These are phyloP conservation scores for Nakazawaea holstii DNA, from an alignment of 805 yeast species.

Conservation along the genomic window DNA sequence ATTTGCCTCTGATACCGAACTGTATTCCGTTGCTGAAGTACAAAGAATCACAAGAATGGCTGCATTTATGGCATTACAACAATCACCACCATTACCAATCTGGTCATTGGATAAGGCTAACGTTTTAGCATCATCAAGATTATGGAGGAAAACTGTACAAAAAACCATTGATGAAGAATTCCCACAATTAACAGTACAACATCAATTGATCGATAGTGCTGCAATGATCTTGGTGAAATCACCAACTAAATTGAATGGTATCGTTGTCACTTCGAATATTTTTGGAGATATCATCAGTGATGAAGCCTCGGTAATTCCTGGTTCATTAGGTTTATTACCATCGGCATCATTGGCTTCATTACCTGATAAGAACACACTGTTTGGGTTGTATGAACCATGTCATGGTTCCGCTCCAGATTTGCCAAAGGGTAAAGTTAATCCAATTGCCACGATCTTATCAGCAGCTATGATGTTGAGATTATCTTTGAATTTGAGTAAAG, in stretches of 20 bases:
- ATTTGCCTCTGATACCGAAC: conserved; percentile 90
- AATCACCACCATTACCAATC: conserved; percentile 87
- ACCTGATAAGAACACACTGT: conserved; percentile 91
- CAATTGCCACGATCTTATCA: conserved; percentile 90
- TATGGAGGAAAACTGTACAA: conserved; percentile 94
- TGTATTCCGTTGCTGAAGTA: conserved; percentile 87
- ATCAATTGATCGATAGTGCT: conserved; percentile 96
- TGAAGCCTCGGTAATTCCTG: conserved; percentile 97
- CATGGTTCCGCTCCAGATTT: conserved; percentile 99
- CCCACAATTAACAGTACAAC: conserved; percentile 82
- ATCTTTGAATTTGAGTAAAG: conserved; percentile 75
- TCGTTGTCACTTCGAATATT: conserved; percentile 91
- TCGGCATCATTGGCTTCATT: conserved; percentile 96
- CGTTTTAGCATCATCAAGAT: conserved; percentile 90
- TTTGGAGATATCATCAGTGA: conserved; percentile 98
- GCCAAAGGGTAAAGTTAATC: conserved; percentile 83
- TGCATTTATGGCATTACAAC: conserved; percentile 91
- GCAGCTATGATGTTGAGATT: conserved; percentile 97
- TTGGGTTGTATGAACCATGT: conserved; percentile 97
- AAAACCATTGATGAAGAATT: conserved; percentile 81
- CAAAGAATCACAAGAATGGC: conserved; percentile 98
- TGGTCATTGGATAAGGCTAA: conserved; percentile 98
- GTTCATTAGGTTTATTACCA: conserved; percentile 92
- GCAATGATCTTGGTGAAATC: conserved; percentile 95
- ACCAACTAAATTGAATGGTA: conserved; percentile 89